Evolutionary conservation across 306 rosid species (phyloP).

Genomic region (Cucumis cinereus): DNA sequence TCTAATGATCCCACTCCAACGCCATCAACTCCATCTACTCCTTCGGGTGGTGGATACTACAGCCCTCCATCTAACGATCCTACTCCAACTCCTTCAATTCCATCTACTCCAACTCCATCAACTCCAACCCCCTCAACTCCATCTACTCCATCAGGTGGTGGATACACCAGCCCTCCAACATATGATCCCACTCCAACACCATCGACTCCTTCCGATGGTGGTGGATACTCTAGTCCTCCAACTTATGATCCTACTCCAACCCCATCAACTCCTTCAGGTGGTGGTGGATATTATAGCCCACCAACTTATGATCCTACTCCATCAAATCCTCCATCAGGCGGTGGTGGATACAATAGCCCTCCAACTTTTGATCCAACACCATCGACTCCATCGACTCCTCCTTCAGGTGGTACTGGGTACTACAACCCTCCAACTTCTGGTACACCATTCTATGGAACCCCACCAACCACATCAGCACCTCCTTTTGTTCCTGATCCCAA

Average conservation of each 20-base stretch:
- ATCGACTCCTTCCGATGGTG: constrained; percentile 3
- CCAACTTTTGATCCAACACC: constrained; percentile 24
- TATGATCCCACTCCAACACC: neutral
- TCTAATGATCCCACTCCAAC: constrained; percentile 1
- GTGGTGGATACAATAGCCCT: constrained; percentile 33
- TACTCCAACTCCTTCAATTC: neutral
- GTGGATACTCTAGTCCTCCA: constrained; percentile 12
- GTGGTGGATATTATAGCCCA: constrained; percentile 1
- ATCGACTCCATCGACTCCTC: constrained; percentile 5
- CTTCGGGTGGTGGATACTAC: neutral
- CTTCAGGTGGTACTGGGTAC: constrained; percentile 23
- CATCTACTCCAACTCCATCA: neutral
- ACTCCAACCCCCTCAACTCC: constrained; percentile 15
- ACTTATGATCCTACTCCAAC: neutral
- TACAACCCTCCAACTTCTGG: neutral
- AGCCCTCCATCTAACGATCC: constrained; percentile 14
- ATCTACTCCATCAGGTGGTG: constrained; percentile 12
- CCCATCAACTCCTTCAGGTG: neutral
- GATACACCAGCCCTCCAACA: constrained; percentile 15
- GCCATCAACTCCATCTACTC: constrained; percentile 13
- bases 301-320: constrained; percentile 6
- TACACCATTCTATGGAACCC: constrained; percentile 29
- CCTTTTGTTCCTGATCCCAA: constrained; percentile 55
- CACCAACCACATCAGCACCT: constrained; percentile 57
- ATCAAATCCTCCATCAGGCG: constrained; percentile 26